Percentiles rank a stretch among this genome's conserved stretches.
phyloP scores from a whole-genome alignment of 169 alveolate genomes.

The Eimeria maxima region DNA sequence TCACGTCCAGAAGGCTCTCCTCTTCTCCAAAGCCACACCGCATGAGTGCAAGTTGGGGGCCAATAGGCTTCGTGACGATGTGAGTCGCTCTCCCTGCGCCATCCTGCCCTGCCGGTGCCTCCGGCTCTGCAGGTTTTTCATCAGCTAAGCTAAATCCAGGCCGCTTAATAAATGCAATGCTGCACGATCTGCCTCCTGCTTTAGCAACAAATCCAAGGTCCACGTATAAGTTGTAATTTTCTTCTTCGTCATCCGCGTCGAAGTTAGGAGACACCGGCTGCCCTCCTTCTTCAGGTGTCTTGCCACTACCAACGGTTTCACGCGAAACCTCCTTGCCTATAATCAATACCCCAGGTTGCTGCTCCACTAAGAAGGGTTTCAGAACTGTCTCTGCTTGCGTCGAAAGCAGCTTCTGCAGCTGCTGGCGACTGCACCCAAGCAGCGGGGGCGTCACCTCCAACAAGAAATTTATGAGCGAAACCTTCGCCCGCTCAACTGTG shows the following conservation, averaged over 20 bases:
- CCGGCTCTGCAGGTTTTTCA: slow-evolving; percentile 54
- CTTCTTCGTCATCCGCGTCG: slow-evolving; percentile 75
- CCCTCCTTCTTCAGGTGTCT: slow-evolving; percentile 60
- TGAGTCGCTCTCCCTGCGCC: not conserved
- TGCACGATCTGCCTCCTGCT: slow-evolving; percentile 62
- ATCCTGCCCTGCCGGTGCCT: not conserved
- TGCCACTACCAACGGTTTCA: not conserved
- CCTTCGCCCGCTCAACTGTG: slow-evolving; percentile 87
- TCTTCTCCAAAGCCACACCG: slow-evolving; percentile 86
- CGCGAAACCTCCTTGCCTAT: slow-evolving; percentile 87
- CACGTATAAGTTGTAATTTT: slow-evolving; percentile 46
- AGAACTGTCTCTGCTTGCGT: slow-evolving; percentile 87
- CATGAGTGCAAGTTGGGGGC: slow-evolving; percentile 78
- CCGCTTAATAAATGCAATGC: slow-evolving; percentile 85
- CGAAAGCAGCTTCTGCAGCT: slow-evolving; percentile 88
- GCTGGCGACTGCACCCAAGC: slow-evolving; percentile 90
- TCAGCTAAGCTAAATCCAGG: slow-evolving; percentile 85
- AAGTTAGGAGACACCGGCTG: not conserved
- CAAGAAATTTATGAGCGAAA: slow-evolving; percentile 88
- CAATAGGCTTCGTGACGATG: slow-evolving; percentile 53
- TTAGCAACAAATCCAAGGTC: slow-evolving; percentile 66
- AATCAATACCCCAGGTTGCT: slow-evolving; percentile 87
- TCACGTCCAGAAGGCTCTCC: slow-evolving; percentile 84
- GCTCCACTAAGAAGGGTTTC: slow-evolving; percentile 87
- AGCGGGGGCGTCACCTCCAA: slow-evolving; percentile 91